phyloP scores from a whole-genome alignment of 148 eudicot genomes.

The Bassia scoparia region DNA sequence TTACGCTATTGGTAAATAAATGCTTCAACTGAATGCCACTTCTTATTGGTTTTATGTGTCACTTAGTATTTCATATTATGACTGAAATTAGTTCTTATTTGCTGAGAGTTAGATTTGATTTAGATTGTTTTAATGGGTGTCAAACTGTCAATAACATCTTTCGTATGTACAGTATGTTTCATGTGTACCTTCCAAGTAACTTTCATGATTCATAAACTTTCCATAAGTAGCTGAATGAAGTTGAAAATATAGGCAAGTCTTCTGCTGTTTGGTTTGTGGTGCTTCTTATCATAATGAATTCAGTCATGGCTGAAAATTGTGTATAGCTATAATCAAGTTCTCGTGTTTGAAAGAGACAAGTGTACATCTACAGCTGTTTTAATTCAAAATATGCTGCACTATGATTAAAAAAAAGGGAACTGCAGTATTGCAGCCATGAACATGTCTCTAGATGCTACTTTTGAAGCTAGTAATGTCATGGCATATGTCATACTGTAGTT shows the following conservation, averaged over 20 bases:
- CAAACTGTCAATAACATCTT: not conserved
- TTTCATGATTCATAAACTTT: not conserved
- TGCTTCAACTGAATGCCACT: not conserved
- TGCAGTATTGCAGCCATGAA: not conserved
- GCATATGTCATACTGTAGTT: not conserved
- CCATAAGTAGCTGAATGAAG: conserved; percentile 1
- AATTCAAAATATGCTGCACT: no score
- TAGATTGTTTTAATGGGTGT: not conserved
- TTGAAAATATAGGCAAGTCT: not conserved
- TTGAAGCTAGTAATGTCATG: not conserved
- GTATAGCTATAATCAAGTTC: no score
- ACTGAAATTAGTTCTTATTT: not conserved
- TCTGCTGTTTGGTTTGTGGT: not conserved
- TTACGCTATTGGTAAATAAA: conserved; percentile 49
- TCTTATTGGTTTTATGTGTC: not conserved
- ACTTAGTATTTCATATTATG: not conserved
- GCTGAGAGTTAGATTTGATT: not conserved
- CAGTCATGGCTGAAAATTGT: not conserved
- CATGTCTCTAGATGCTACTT: not conserved
- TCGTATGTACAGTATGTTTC: not conserved
- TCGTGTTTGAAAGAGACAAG: no score
- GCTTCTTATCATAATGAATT: not conserved
- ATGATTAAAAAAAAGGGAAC: not conserved
- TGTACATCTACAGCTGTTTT: no score
- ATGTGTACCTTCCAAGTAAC: not conserved